These are phyloP conservation scores for Candida maltosa DNA, from an alignment of 805 yeast genomes.

Conservation along the genomic window DNA sequence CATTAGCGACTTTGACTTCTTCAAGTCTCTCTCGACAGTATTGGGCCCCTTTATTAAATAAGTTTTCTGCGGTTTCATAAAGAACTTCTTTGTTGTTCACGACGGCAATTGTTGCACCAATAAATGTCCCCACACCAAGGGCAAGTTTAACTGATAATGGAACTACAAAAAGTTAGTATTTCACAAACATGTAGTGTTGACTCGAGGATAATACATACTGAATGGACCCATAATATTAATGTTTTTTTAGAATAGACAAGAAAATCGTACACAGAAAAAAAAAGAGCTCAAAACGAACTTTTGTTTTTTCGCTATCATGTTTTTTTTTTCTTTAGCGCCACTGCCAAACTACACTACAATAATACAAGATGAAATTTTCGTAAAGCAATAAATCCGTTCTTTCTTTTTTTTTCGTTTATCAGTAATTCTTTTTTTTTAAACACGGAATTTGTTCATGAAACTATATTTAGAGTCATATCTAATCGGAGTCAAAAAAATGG, in stretches of 20 bases:
- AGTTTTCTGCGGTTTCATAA: conserved; percentile 24
- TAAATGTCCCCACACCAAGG: conserved; percentile 27
- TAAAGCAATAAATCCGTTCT: background rate
- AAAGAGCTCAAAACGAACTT: background rate
- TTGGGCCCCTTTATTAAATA: conserved; percentile 28
- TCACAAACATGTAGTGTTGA: background rate
- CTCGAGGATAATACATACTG: conserved; percentile 9
- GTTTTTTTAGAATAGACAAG: background rate
- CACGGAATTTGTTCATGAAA: no score
- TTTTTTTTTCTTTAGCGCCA: background rate
- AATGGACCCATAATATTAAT: conserved; percentile 8
- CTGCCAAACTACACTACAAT: background rate
- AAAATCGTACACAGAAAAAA: background rate
- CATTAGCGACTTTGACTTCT: conserved; percentile 13
- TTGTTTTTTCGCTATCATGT: no score
- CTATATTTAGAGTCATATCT: no score
- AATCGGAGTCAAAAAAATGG: no score
- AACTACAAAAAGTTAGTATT: conserved; percentile 17
- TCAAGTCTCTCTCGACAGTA: conserved; percentile 20
- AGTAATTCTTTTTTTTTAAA: no score
- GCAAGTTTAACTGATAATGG: conserved; percentile 33
- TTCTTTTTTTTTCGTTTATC: no score
- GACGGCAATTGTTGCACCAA: conserved; percentile 33
- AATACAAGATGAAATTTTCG: background rate
- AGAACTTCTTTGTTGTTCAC: conserved; percentile 25